Base-by-base conservation (phyloP, 2,329 filamentous ascomycete species). In the Penicillium sp. region DNA sequence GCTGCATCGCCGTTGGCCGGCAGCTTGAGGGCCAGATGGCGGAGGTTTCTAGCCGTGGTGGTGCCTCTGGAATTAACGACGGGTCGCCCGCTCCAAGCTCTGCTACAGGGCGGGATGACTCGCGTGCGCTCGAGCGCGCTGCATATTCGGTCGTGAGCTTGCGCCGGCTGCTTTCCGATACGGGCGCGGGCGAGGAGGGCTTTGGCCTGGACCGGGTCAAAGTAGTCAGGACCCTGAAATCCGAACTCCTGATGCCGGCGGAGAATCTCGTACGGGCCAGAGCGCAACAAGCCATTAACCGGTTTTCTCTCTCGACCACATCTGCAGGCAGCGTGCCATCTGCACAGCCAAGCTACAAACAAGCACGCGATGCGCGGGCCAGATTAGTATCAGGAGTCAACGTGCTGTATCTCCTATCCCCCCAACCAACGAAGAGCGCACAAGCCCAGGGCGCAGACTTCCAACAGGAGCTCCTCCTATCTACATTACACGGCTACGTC, bases 21-120 rank as follows among this genome's bases (percentile, higher is more conserved):
- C 92, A 96, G 79, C 84, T 99, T 11, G 92, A 98, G 74, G 85
- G 91, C n/a, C 91, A 96, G 75, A 85, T 96, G 72, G 82, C 86
- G 0, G 93, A 96, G 75, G 81, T 91, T 5, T 84, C 82, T 2
- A 79, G 82, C 2, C 75, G 79, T 17, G 71, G 68, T 6, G 56
- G 66, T 29, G 67, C 64, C 58, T 71, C 61, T 19, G 71, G 70
- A 29, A 76, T 57, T 26, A 71, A 81, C 57, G 75, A 81, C 63
- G 56, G 71, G 67, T 31, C 68, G 68, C 63, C 72, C 3, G 60
- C 65, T 3, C 46, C 63, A 1, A 46, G 64, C 15, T 64, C 76
- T 2, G 75, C 73, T 50, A 15, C 48, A 38, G 47, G 55, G 60
- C 88, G 86, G 65, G 90, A 92, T 68, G 91, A 95, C 67, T 89